phyloP scores from a whole-genome alignment of 352 stramenopile genomes.

The Globisporangium emineosum region DNA sequence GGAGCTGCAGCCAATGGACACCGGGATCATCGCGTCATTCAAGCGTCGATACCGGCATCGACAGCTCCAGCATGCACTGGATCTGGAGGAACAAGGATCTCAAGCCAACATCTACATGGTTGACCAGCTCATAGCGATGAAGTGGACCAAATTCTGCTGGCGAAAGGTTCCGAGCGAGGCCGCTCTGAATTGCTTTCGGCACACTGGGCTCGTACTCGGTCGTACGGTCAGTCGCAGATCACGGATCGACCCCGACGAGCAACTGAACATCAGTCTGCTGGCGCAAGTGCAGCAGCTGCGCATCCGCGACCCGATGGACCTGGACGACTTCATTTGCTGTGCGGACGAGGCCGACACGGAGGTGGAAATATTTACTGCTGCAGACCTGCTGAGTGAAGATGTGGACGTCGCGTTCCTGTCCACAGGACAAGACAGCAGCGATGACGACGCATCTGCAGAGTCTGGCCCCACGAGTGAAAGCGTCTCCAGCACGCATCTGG shows the following conservation, averaged over 20 bases:
- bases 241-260: neutral
- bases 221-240: neutral
- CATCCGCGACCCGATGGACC: neutral
- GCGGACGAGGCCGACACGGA: neutral
- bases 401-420: neutral
- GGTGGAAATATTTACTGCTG: too few species aligned
- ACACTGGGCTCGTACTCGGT: neutral
- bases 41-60: neutral
- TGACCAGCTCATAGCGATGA: neutral
- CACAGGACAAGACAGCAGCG: too few species aligned
- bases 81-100: neutral
- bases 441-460: neutral
- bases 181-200: neutral
- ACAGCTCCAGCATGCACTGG: neutral
- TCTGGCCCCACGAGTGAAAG: neutral
- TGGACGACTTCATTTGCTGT: neutral
- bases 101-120: neutral
- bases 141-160: neutral
- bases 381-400: too few species aligned
- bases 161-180: neutral
- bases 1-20: neutral
- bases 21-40: neutral
- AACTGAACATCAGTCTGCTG: neutral
- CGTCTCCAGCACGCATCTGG: neutral
- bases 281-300: neutral